A percentile compares a stretch with the other conserved stretches of the same genome.
Conservation (phyloP, 2,329 filamentous ascomycete species). For the Diaporthe velutina region DNA sequence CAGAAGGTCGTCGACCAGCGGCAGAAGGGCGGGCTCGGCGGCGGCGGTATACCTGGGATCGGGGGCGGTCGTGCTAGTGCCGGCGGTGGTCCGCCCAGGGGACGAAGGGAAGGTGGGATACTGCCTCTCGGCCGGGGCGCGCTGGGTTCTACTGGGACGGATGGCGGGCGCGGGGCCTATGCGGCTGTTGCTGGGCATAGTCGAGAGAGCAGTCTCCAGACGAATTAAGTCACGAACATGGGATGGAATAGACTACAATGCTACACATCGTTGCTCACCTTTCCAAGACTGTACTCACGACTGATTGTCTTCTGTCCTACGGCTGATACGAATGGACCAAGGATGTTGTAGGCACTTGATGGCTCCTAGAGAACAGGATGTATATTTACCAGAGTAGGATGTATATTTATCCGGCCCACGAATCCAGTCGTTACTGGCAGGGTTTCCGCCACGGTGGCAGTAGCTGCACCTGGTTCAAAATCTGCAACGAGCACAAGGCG, state of each 20-base stretch:
- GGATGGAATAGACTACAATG: neutral
- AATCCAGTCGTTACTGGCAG: no score
- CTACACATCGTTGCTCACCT: neutral
- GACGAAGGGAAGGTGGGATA: constrained; percentile 24
- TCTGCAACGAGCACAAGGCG: no score
- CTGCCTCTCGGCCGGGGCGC: constrained; percentile 4
- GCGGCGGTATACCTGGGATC: constrained; percentile 28
- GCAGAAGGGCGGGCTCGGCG: constrained; percentile 44
- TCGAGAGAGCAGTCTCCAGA: constrained; percentile 34
- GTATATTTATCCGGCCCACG: neutral
- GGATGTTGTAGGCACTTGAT: neutral
- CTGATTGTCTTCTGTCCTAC: neutral
- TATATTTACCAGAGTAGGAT: neutral
- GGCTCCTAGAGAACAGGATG: neutral
- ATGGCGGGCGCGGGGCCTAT: constrained; percentile 45
- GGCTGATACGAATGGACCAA: neutral
- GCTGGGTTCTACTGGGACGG: constrained; percentile 7
- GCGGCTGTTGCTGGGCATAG: constrained; percentile 42
- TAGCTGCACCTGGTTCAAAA: no score
- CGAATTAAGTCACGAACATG: neutral
- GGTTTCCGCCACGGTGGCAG: no score
- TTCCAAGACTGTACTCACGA: neutral
- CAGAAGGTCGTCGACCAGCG: constrained; percentile 61
- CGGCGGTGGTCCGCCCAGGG: constrained; percentile 33
- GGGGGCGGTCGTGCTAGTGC: constrained; percentile 34